These are phyloP conservation scores for Xylariaceae sp. DNA, from an alignment of 2,329 filamentous ascomycete species.

Conservation along the genomic window DNA sequence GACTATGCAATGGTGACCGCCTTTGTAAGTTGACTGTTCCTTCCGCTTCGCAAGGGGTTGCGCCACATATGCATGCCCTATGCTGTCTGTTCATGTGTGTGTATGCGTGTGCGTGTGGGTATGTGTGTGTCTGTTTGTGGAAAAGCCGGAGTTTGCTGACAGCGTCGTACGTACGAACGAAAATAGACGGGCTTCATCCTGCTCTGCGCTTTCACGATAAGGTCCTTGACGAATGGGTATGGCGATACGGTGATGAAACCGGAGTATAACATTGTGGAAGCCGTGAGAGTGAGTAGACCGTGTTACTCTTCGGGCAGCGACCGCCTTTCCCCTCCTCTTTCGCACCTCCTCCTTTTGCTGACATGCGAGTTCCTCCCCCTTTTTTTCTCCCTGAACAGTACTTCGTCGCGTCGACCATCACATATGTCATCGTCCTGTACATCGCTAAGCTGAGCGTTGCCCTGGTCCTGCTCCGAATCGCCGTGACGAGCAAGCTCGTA, in stretches of 20 bases:
- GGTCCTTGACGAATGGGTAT: constrained; percentile 13
- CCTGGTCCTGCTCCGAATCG: constrained; percentile 17
- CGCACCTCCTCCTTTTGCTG: too few relatives aligned
- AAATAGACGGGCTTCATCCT: constrained; percentile 15
- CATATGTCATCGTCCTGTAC: constrained; percentile 18
- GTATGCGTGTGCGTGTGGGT: too few relatives aligned
- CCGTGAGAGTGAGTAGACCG: constrained; percentile 13
- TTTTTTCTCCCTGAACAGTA: too few relatives aligned
- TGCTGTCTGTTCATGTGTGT: too few relatives aligned
- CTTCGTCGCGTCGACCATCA: constrained; percentile 17
- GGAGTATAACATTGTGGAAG: constrained; percentile 8
- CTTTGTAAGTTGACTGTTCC: constrained; percentile 12
- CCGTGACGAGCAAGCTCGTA: constrained; percentile 16
- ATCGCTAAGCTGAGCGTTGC: constrained; percentile 19
- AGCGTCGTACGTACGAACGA: too few relatives aligned
- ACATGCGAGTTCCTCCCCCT: too few relatives aligned
- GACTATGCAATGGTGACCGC: constrained; percentile 16
- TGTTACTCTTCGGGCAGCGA: too few relatives aligned
- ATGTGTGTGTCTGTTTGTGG: too few relatives aligned
- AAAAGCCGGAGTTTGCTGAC: too few relatives aligned
- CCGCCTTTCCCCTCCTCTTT: too few relatives aligned
- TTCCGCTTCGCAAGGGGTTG: too few relatives aligned
- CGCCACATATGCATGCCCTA: too few relatives aligned
- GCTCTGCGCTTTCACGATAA: constrained; percentile 15
- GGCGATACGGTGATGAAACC: constrained; percentile 5